Evolutionary conservation across 352 stramenopile species (phyloP).

Genomic region (Pythium angustatum): DNA sequence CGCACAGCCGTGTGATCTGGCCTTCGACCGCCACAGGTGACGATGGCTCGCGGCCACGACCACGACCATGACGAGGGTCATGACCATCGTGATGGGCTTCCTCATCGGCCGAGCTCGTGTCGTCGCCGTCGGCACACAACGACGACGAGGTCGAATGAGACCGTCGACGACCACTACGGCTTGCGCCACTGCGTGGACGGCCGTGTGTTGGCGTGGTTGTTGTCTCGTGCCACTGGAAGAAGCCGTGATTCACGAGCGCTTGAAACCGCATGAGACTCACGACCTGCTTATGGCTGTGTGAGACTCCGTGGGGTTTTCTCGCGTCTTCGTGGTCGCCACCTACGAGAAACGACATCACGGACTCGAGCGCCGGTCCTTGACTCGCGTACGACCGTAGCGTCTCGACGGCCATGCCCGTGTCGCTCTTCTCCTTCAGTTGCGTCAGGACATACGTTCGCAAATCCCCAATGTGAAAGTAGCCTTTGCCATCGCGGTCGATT

Average conservation of each 20-base stretch:
- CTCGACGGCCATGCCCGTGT: constrained; percentile 4
- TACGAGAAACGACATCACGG: constrained; percentile 8
- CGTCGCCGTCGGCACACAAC: background rate
- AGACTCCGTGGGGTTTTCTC: background rate
- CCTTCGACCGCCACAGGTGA: background rate
- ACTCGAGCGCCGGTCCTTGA: constrained; percentile 17
- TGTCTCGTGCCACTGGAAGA: background rate
- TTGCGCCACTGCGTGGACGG: background rate
- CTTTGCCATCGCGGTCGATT: constrained; percentile 46
- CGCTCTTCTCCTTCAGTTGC: background rate
- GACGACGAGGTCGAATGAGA: background rate
- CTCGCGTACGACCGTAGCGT: constrained; percentile 7
- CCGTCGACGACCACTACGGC: background rate
- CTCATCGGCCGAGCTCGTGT: constrained; percentile 7
- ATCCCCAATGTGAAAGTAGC: constrained; percentile 43
- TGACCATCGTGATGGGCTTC: background rate
- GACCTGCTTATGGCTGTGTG: background rate
- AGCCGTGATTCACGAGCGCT: constrained; percentile 20
- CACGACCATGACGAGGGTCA: background rate
- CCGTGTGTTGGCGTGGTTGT: background rate
- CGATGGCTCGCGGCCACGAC: background rate
- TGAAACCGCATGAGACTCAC: constrained; percentile 31
- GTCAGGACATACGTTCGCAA: constrained; percentile 24
- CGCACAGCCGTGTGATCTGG: constrained; percentile 13
- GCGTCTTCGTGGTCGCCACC: too few species aligned